phyloP scores from a whole-genome alignment of 768 basidiomycete species.

The Boletus tomentosulus region DNA sequence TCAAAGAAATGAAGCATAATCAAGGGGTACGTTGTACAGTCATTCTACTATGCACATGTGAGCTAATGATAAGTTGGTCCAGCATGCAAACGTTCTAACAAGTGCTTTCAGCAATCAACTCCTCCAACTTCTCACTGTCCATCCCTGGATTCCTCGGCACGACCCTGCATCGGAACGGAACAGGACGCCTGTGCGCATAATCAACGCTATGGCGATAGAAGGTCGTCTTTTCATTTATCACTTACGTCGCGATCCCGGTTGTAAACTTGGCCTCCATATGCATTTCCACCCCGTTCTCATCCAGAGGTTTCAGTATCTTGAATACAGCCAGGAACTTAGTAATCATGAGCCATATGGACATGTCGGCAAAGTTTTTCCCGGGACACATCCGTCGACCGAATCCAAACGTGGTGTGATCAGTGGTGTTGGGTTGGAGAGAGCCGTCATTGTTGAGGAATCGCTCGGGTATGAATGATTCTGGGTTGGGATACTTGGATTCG shows the following conservation, averaged over 20 bases:
- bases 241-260: neutral
- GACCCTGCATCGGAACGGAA: slow-evolving; percentile 2
- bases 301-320: neutral
- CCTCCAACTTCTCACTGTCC: neutral
- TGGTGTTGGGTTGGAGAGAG: neutral
- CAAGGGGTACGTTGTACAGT: neutral
- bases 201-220: neutral
- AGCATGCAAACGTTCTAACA: neutral
- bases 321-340: slow-evolving; percentile 2
- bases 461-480: slow-evolving; percentile 2
- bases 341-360: slow-evolving; percentile 5
- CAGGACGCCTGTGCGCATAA: slow-evolving; percentile 1
- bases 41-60: neutral
- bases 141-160: neutral
- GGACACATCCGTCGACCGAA: slow-evolving; percentile 24
- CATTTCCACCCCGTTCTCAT: slow-evolving; percentile 1
- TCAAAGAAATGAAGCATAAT: too few relatives aligned
- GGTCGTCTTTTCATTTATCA: neutral
- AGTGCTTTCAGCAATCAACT: neutral
- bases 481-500: slow-evolving; percentile 4
- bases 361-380: slow-evolving; percentile 17
- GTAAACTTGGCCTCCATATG: slow-evolving; percentile 10
- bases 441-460: slow-evolving; percentile 5
- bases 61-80: too few relatives aligned
- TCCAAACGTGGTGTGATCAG: slow-evolving; percentile 12